phyloP scores from a whole-genome alignment of 23 red algal genomes.

The Agarophyton chilense region DNA sequence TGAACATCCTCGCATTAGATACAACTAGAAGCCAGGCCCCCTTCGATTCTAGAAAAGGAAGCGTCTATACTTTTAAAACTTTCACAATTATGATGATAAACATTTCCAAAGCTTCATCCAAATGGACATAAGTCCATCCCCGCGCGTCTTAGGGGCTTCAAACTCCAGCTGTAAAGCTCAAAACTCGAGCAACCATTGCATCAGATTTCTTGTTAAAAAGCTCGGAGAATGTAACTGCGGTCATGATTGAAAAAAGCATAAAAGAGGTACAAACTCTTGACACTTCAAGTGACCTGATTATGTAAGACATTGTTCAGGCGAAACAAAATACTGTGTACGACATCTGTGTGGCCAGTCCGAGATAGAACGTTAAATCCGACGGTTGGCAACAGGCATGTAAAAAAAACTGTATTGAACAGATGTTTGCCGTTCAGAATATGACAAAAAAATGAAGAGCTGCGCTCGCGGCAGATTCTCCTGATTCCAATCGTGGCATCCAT shows the following conservation, averaged over 20 bases:
- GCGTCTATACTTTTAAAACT: not conserved
- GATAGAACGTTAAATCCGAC: slow-evolving; percentile 40
- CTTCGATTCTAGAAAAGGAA: not conserved
- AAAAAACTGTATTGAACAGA: not conserved
- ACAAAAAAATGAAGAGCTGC: not conserved
- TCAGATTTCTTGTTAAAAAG: not conserved
- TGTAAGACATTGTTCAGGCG: slow-evolving; percentile 2
- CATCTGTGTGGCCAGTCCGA: slow-evolving; percentile 11
- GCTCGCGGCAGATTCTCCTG: not conserved
- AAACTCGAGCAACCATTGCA: slow-evolving; percentile 5
- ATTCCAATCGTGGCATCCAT: not conserved
- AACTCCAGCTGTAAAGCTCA: not conserved
- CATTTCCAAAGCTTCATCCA: slow-evolving; percentile 21
- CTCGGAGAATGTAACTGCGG: not conserved
- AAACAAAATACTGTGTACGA: slow-evolving; percentile 6
- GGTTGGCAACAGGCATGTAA: not conserved
- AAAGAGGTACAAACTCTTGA: slow-evolving; percentile 28
- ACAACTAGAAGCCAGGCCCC: not conserved
- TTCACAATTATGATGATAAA: not conserved
- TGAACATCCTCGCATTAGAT: not conserved
- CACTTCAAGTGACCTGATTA: not conserved
- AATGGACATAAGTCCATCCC: slow-evolving; percentile 24
- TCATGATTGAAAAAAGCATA: slow-evolving; percentile 16
- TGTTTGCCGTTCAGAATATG: not conserved
- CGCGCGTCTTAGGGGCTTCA: not conserved